Evolutionary conservation across 495 filamentous ascomycete species (phyloP), one percentile per base, ranked within the genome.

Genomic region (Cryomyces antarcticus): DNA sequence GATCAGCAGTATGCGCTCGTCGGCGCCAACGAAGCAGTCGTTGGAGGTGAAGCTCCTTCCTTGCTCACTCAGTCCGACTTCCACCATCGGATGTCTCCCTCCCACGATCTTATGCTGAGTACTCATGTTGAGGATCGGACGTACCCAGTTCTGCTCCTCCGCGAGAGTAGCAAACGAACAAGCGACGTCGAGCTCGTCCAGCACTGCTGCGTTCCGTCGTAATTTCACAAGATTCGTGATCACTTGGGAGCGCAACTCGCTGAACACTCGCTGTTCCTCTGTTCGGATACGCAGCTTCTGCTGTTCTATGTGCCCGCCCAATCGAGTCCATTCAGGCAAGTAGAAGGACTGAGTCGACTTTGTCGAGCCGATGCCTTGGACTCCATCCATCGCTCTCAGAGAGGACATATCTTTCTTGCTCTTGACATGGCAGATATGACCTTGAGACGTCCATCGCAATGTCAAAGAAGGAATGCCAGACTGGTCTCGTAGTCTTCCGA

Each of bases 151-250:
- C 44, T 82, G 75, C 53, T 89, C 82, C 17, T 64, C 53, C 0
- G 89, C 88, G 6, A 96, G 63, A 0, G 58, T 67, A 5, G 92
- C 82, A 41, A 89, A 89, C 0, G 82, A 82, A 47, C 80, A 80
- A 2, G 78, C 73, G 28, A 97, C 77, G 57, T 97, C 89, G 4
- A 97, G 69, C 58, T 93, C 82, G 55, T 94, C 92, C 17, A 97
- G 72, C 0, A 93, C 84, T 4, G 71, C 66, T 4, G 87, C 88
- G 56, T 93, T 95, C 42, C 77, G 79, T 0, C 89, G 77, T 11
- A 97, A 73, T 46, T 77, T 81, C 29, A 88, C 71, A 6, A 97
- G 67, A 48, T 82, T 81, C 9, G 68, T 53, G 2, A 93, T 73
- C 1, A 94, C 87, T 33, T 71, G 65, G n/a, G 69, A 69, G 5